Evolutionary conservation across 768 basidiomycete genomes (phyloP), one percentile per base, ranked within the genome.

Genomic region (Auricularia heimuer): DNA sequence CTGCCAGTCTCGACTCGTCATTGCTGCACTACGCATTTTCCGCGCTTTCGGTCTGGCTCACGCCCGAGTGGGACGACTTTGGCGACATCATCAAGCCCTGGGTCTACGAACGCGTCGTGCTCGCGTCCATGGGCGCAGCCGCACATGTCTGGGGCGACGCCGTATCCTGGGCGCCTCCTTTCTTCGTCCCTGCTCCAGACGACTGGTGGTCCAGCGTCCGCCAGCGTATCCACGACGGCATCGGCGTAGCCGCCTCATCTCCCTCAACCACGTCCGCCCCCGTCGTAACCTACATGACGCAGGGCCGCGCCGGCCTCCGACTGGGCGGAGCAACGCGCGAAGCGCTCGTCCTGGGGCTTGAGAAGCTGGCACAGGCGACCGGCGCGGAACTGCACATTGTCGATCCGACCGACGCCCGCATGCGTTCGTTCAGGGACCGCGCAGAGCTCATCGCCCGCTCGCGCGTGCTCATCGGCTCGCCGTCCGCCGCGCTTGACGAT

Each of bases 1-100:
- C 84, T 65, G 83, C 81, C 33, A 87, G 87, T 3, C 83, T 91
- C 68, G 90, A 93, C 74, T 88, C 88, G 0, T 83, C 83, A 69
- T 76, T 87, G n/a, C 75, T 81, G 62, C 89, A 90, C 70, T 82
- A 85, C 0, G 85, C 87, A n/a, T 89, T 90, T 70, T 89, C 91
- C 0, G 81, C 79, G 16, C 80, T 89, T 67, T 83, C 80, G 1
- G 74, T 87, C 62, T 82, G 89, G 77, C 92, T 86, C 72, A 65
- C 77, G 18, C 82, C 86, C 65, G 92, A 94, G 70, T 93, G 91
- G 84, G 78, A 82, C 60, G 93, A 95, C 74, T 86, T 87, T 69
- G 79, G 81, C 44, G 79, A 81, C 65, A 83, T 91, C 70, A 78
- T 80, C 21, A 80, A 85, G 18, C 89, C 93, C 0, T 92, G 86